Base-by-base conservation (phyloP, 768 basidiomycete species). In the Tremella mesenterica region DNA sequence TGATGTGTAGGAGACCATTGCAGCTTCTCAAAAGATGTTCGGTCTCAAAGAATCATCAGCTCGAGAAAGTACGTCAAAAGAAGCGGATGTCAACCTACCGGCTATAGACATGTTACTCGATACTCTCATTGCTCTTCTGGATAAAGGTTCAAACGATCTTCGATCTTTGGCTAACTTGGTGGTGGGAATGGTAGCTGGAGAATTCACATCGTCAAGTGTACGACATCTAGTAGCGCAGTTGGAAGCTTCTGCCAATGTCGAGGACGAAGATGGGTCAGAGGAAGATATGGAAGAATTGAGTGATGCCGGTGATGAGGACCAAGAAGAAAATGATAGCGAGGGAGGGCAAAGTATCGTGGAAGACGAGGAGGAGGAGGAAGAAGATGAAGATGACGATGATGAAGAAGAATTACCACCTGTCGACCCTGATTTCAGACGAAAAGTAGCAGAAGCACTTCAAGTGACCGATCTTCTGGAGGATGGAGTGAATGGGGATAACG, bases 181-280 rank as follows among this genome's bases (percentile, higher is more conserved):
- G 5, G 92, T 96, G 66, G 79, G 81, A 13, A 76, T 85, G 46
- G 74, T 93, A 23, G 83, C 86, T 21, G 77, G 80, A 16, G 77
- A 79, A 4, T 81, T 85, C 30, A 79, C 81, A 53, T 80, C 79
- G 47, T 81, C 82, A 26, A 86, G 88, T 2, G 75, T 93, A 41
- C 83, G 89, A 62, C 78, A 92, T 38, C 83, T 96, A 52, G 77
- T 90, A 20, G 80, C 81, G 90, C 90, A 93, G 90, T 71, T 92
- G 52, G 70, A 64, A 27, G 67, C 67, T 0, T 75, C 73, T 2
- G 77, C 74, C 12, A 23, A 57, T 14, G 50, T 34, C 26, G 56
- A 57, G 26, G 76, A 73, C 0, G 75, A 74, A 4, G 76, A 76
- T 6, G 73, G 63, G 2, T 70, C 65, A 21, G 62, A 63, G 25